Evolutionary conservation across 2,329 filamentous ascomycete species (phyloP), one percentile per base, ranked within the genome.

Genomic region (Cercospora brassicicola): DNA sequence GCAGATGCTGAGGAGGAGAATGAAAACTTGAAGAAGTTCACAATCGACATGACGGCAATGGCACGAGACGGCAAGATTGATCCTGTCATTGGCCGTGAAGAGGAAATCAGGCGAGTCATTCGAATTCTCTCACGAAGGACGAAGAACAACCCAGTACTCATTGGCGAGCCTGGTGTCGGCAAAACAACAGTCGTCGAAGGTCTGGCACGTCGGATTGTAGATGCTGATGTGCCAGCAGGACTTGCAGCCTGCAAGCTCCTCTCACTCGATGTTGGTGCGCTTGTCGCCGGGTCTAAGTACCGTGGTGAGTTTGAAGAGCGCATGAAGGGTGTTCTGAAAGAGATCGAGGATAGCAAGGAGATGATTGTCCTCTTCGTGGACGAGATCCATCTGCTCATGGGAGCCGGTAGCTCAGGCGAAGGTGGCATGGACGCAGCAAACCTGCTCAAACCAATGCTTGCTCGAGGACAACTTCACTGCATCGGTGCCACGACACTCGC

Each of bases 361-460:
- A 97, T 94, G 85, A 97, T 99, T 77, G 91, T 99, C 62, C 89
- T 99, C 71, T 99, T 99, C 75, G 95, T 99, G 73, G 95, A 99
- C 81, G 95, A 99, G 81, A 99, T 99, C 73, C 95, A 99, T 83
- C 86, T 99, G 71, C 89, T 99, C 70, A 99, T 99, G 95, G 95
- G 95, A 68, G 95, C 95, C 72, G 95, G 95, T 68, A 90, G 93
- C 42, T 94, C 91, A 64, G 95, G 95, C 66, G 94, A 98, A 79
- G 95, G 95, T 72, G 95, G 95, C 75, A 99, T 99, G 95, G 95
- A 99, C 78, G 95, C 95, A 60, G 95, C 95, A 76, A 99, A 99
- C 80, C 84, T 99, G 75, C 87, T 99, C 71, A 99, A 99, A 84
- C 95, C 95, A 67, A 98, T 98, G 94, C 88, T 99, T 73, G 95